Evolutionary conservation across 768 basidiomycete genomes (phyloP).

Genomic region (Clavaria fumosa): DNA sequence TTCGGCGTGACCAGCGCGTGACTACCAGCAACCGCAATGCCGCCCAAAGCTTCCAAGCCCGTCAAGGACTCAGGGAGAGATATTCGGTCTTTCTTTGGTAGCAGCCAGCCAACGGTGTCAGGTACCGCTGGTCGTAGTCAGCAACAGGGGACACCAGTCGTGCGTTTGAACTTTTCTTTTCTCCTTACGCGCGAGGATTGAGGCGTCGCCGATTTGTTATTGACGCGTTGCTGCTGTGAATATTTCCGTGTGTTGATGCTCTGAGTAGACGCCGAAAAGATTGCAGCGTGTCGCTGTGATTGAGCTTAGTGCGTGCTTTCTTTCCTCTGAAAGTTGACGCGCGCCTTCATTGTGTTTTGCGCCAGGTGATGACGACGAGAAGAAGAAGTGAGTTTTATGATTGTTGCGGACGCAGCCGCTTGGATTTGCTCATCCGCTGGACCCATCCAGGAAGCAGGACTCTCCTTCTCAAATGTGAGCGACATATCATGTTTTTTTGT

Average conservation of each 20-base stretch:
- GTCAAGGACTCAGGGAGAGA: constrained; percentile 21
- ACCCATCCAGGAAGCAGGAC: neutral
- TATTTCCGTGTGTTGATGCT: neutral
- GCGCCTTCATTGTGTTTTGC: neutral
- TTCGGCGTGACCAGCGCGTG: too few species aligned
- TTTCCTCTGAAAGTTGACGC: neutral
- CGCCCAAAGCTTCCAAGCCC: constrained; percentile 13
- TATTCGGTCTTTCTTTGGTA: constrained; percentile 26
- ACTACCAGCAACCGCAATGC: constrained; percentile 8
- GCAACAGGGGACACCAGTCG: too few species aligned
- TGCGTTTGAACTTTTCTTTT: neutral
- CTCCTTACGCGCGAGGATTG: too few species aligned
- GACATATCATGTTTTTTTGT: neutral
- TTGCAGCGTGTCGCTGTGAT: constrained; percentile 14
- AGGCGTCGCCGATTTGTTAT: too few species aligned
- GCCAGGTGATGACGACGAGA: constrained; percentile 13
- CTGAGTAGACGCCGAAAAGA: constrained; percentile 4
- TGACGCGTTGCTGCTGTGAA: neutral
- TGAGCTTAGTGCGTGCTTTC: constrained; percentile 17
- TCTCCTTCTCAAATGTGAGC: neutral
- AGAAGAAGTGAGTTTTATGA: constrained; percentile 9
- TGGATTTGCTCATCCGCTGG: neutral
- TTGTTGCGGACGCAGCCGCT: constrained; percentile 1
- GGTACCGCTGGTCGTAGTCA: constrained; percentile 3
- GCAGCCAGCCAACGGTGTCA: constrained; percentile 6